phyloP scores from a whole-genome alignment of 164 flowering plant genomes.

The Taxillus chinensis region DNA sequence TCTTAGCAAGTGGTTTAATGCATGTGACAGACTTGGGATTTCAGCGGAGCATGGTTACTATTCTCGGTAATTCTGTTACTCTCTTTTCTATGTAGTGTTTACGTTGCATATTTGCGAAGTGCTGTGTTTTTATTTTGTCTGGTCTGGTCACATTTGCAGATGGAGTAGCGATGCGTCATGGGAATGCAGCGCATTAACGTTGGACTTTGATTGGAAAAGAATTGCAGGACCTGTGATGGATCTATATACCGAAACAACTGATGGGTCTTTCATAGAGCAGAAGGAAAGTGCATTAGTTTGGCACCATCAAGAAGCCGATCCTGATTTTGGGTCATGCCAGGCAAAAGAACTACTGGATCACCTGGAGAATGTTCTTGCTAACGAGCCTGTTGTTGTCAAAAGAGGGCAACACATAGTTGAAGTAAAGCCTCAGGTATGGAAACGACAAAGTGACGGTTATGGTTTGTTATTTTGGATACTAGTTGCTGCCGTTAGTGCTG shows the following conservation, averaged over 20 bases:
- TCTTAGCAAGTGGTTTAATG: constrained; percentile 27
- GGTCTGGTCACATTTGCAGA: constrained; percentile 9
- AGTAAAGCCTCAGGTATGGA: constrained; percentile 35
- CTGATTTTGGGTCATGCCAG: constrained; percentile 26
- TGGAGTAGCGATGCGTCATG: constrained; percentile 24
- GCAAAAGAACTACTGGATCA: constrained; percentile 37
- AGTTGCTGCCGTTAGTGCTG: too few species aligned
- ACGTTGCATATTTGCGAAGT: background rate
- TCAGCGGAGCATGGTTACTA: constrained; percentile 46
- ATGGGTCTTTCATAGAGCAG: constrained; percentile 34
- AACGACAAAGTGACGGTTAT: background rate
- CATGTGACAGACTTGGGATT: constrained; percentile 28
- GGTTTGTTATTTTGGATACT: too few species aligned
- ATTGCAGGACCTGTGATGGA: constrained; percentile 35
- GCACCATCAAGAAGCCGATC: constrained; percentile 34
- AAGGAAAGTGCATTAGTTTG: constrained; percentile 39
- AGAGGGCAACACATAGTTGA: constrained; percentile 35
- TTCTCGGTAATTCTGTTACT: constrained; percentile 12
- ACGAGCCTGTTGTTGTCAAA: constrained; percentile 38
- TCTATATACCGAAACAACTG: constrained; percentile 34
- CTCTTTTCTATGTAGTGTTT: background rate
- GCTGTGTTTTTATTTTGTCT: background rate
- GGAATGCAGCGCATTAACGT: constrained; percentile 13
- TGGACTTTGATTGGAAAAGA: constrained; percentile 27
- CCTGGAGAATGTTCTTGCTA: constrained; percentile 34